Evolutionary conservation across 345 rosid species (phyloP).

Genomic region (Psidium friedrichsthalianum): DNA sequence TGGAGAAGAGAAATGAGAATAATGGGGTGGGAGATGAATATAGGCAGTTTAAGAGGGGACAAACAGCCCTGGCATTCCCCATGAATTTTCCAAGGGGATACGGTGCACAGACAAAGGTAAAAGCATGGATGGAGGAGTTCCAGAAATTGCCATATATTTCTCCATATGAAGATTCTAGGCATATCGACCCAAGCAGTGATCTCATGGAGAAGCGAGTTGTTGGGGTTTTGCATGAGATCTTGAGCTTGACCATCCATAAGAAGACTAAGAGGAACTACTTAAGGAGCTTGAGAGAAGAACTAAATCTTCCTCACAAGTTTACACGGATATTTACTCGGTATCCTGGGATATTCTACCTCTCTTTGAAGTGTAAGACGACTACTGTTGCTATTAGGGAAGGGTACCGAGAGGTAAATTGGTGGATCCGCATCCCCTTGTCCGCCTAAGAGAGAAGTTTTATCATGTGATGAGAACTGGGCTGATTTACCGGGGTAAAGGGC

Average conservation of each 20-base stretch:
- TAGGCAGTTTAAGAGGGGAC: constrained; percentile 63
- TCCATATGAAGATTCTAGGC: constrained; percentile 72
- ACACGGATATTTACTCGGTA: constrained; percentile 83
- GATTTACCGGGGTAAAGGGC: constrained; percentile 65
- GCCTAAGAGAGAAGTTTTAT: constrained; percentile 59
- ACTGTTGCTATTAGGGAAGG: constrained; percentile 85
- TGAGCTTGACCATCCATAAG: constrained; percentile 88
- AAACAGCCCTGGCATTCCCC: constrained; percentile 52
- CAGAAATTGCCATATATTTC: constrained; percentile 91
- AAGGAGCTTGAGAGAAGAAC: constrained; percentile 78
- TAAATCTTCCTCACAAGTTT: constrained; percentile 76
- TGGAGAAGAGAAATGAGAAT: constrained; percentile 49
- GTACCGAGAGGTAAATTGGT: constrained; percentile 66
- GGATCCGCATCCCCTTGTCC: constrained; percentile 75
- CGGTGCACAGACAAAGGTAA: constrained; percentile 87
- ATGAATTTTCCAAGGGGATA: constrained; percentile 94
- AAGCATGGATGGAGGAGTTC: constrained; percentile 95
- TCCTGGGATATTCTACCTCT: constrained; percentile 92
- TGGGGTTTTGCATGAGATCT: constrained; percentile 81
- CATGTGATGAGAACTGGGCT: constrained; percentile 90
- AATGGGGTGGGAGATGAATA: constrained; percentile 36
- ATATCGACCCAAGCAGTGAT: constrained; percentile 67
- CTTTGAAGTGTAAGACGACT: constrained; percentile 91
- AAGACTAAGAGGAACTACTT: constrained; percentile 93
- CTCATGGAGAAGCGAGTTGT: constrained; percentile 97